phyloP scores from a whole-genome alignment of 495 filamentous ascomycete species.

The Copromyces sp. region DNA sequence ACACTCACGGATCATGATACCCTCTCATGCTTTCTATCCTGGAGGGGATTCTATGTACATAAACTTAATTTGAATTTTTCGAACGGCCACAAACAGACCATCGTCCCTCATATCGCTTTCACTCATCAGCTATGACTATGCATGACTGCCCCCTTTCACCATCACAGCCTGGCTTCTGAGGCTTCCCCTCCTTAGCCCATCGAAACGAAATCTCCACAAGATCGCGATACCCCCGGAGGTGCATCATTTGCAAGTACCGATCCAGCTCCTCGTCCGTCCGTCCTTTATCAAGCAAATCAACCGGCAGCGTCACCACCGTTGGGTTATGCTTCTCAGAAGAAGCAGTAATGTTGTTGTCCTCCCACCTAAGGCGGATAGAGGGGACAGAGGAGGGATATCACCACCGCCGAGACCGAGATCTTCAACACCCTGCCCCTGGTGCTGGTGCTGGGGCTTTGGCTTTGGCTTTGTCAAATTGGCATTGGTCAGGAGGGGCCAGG shows the following conservation, averaged over 20 bases:
- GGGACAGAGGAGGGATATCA: too few species aligned
- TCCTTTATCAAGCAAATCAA: background rate
- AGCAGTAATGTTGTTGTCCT: background rate
- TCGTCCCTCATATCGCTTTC: background rate
- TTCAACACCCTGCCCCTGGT: too few species aligned
- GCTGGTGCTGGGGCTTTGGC: background rate
- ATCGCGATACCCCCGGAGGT: background rate
- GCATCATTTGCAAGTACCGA: background rate
- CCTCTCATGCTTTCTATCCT: background rate
- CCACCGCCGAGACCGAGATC: too few species aligned
- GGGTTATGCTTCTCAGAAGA: background rate
- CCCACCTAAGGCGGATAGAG: background rate
- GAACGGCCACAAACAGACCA: background rate
- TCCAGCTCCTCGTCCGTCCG: background rate
- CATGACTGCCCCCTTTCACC: background rate
- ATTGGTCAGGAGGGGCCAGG: background rate
- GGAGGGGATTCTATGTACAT: background rate
- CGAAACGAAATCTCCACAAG: background rate
- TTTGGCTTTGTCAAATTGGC: background rate
- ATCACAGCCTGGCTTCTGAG: background rate
- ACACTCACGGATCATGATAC: background rate
- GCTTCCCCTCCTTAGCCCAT: background rate
- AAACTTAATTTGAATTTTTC: background rate
- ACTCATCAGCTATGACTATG: background rate
- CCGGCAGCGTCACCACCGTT: background rate